These are phyloP conservation scores for Phoma sp. DNA, from an alignment of 2,329 filamentous ascomycete genomes.

Conservation along the genomic window DNA sequence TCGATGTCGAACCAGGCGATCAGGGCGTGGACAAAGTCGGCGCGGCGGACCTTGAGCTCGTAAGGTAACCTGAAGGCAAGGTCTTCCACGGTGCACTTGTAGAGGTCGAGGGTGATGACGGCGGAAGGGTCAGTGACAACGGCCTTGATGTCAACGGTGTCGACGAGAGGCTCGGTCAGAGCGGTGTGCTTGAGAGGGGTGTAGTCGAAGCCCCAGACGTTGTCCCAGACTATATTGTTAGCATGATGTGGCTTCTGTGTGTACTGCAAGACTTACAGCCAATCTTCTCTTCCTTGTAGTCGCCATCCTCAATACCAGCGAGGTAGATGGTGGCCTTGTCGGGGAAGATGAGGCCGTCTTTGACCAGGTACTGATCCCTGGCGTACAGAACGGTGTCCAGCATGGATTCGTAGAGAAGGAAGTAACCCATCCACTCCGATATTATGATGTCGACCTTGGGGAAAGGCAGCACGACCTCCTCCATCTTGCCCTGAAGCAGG, in stretches of 20 bases:
- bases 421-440: slow-evolving; percentile 99
- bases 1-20: slow-evolving; percentile 99
- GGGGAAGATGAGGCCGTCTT: slow-evolving; percentile 93
- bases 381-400: slow-evolving; percentile 97
- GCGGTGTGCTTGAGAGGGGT: slow-evolving; percentile 91
- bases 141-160: slow-evolving; percentile 96
- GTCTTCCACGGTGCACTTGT: slow-evolving; percentile 84
- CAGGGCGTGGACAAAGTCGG: slow-evolving; percentile 94
- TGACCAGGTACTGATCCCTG: slow-evolving; percentile 86
- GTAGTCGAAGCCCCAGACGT: slow-evolving; percentile 98
- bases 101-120: slow-evolving; percentile 89
- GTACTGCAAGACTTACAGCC: slow-evolving; percentile 69
- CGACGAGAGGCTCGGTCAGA: slow-evolving; percentile 93
- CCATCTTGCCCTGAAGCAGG: slow-evolving; percentile 98
- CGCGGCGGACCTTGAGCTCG: slow-evolving; percentile 77
- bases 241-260: background rate
- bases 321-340: slow-evolving; percentile 98
- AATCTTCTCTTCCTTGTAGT: slow-evolving; percentile 99
- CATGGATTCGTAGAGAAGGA: slow-evolving; percentile 98
- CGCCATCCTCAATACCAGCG: slow-evolving; percentile 96
- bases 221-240: slow-evolving; percentile 84
- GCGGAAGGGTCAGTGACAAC: slow-evolving; percentile 90
- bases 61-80: slow-evolving; percentile 85
- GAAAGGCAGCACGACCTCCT: slow-evolving; percentile 92
- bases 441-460: slow-evolving; percentile 99